Percentiles rank a stretch among this genome's conserved stretches.
These are phyloP conservation scores for Vaccinium macrocarpon DNA, from an alignment of 148 eudicot genomes.

Conservation along the genomic window DNA sequence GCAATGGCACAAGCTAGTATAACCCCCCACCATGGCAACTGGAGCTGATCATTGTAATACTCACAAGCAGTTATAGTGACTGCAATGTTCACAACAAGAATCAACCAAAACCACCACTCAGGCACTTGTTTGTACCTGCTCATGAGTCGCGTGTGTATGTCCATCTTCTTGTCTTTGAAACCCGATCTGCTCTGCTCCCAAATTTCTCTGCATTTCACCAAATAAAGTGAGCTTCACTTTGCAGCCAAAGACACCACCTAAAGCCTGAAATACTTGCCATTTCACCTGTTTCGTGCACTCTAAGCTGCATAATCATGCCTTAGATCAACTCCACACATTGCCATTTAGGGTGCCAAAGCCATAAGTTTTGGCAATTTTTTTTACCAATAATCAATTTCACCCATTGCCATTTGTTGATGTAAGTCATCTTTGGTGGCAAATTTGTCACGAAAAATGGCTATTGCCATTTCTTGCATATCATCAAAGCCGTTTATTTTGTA, in stretches of 20 bases:
- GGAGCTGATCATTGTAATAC: conserved; percentile 91
- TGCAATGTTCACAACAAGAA: conserved; percentile 59
- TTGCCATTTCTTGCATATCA: no score
- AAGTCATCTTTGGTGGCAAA: no score
- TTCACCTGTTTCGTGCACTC: not conserved
- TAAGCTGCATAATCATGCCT: not conserved
- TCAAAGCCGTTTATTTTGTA: no score
- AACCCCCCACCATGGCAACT: conserved; percentile 99
- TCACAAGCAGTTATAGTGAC: conserved; percentile 80
- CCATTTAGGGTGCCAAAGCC: no score
- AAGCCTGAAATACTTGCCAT: not conserved
- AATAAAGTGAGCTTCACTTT: not conserved
- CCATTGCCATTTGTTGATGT: no score
- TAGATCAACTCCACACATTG: no score
- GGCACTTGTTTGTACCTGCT: conserved; percentile 81
- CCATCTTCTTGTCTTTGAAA: conserved; percentile 67
- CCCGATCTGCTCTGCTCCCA: conserved; percentile 96
- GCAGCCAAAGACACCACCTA: not conserved
- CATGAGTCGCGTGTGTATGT: conserved; percentile 89
- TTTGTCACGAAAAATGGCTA: no score
- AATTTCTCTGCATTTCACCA: conserved; percentile 57
- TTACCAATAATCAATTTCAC: no score
- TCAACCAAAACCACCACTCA: conserved; percentile 98
- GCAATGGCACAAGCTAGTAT: conserved; percentile 84
- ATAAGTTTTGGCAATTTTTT: no score